These are phyloP conservation scores for Urostyla sp. DNA, from an alignment of 73 alveolate species.

Conservation along the genomic window DNA sequence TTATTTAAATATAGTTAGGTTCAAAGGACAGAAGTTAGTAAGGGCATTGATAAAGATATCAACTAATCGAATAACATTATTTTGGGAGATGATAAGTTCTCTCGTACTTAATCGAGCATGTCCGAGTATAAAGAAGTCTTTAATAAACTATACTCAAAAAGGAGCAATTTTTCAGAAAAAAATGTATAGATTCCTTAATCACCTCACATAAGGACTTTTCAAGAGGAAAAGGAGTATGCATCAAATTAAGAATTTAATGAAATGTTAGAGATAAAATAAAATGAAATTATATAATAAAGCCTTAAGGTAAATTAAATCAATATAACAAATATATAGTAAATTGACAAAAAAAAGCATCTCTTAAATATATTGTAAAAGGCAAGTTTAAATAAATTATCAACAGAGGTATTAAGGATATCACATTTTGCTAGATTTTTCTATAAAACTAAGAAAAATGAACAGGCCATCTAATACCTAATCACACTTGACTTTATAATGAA, in stretches of 20 bases:
- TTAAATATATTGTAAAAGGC: conserved; percentile 32
- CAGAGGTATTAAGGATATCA: conserved; percentile 50
- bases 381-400: conserved; percentile 46
- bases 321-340: not conserved
- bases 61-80: no score
- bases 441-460: not conserved
- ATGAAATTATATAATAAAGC: conserved; percentile 39
- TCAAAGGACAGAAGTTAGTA: no score
- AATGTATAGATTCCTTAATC: no score
- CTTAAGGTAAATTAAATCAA: not conserved
- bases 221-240: not conserved
- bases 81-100: no score
- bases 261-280: conserved; percentile 33
- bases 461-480: conserved; percentile 42
- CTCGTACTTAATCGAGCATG: no score
- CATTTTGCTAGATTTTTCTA: conserved; percentile 41
- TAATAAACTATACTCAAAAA: no score
- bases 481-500: conserved; percentile 65
- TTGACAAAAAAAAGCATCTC: conserved; percentile 63
- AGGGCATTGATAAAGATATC: no score
- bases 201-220: not conserved
- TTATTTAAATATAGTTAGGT: no score
- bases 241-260: not conserved
- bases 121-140: no score
- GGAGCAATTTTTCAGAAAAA: no score